phyloP scores from a whole-genome alignment of 208 protist species.

The Kentomonas sorsogonicus region DNA sequence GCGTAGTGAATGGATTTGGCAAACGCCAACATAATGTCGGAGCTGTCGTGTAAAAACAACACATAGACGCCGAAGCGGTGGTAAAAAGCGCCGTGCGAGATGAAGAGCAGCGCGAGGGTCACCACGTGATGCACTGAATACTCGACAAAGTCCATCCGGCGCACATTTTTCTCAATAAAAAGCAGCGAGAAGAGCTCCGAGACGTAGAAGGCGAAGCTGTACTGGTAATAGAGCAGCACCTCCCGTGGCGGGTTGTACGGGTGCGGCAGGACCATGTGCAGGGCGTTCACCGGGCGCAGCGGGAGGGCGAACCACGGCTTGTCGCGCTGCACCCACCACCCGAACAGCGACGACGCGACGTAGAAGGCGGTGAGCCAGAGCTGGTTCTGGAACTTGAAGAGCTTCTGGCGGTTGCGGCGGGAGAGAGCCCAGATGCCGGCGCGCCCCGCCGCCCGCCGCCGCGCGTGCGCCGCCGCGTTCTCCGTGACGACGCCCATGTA shows the following conservation, averaged over 20 bases:
- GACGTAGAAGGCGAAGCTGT: slow-evolving; percentile 64
- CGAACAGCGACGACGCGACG: slow-evolving; percentile 41
- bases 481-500: slow-evolving; percentile 53
- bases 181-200: slow-evolving; percentile 43
- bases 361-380: slow-evolving; percentile 67
- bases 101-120: slow-evolving; percentile 47
- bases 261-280: slow-evolving; percentile 41
- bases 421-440: slow-evolving; percentile 27
- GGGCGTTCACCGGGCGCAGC: slow-evolving; percentile 21
- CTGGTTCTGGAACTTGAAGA: slow-evolving; percentile 74
- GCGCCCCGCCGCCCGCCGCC: slow-evolving; percentile 16
- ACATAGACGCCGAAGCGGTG: slow-evolving; percentile 69
- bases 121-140: slow-evolving; percentile 60
- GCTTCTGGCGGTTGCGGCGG: slow-evolving; percentile 20
- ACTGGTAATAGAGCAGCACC: slow-evolving; percentile 60
- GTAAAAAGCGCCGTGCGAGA: slow-evolving; percentile 48
- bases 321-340: slow-evolving; percentile 38
- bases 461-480: slow-evolving; percentile 17
- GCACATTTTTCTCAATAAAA: slow-evolving; percentile 47
- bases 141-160: slow-evolving; percentile 63
- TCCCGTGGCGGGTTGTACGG: slow-evolving; percentile 37
- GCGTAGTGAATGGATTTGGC: slow-evolving; percentile 62
- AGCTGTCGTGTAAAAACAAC: slow-evolving; percentile 67
- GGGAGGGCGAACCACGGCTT: slow-evolving; percentile 62
- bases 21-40: slow-evolving; percentile 62